These are phyloP conservation scores for Colletotrichum nymphaeae DNA, from an alignment of 2,329 filamentous ascomycete genomes.

Conservation along the genomic window DNA sequence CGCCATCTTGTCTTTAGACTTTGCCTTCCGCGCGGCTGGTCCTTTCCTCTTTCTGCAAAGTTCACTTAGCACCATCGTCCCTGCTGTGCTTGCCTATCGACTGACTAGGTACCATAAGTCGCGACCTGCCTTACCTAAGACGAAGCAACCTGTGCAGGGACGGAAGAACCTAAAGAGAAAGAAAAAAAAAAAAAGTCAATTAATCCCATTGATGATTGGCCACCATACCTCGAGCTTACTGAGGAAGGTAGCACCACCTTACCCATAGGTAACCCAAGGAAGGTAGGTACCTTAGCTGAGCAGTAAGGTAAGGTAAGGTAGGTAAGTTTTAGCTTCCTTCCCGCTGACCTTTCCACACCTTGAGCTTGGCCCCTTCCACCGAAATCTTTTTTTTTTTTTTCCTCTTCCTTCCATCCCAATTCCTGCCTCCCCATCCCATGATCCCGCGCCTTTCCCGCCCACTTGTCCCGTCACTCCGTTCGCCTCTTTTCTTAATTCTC, in stretches of 20 bases:
- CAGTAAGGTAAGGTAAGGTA: neutral
- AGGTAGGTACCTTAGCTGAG: too few species aligned
- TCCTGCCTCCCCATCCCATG: neutral
- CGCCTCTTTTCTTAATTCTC: neutral
- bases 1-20: neutral
- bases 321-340: neutral
- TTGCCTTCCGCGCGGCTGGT: conserved; percentile 14
- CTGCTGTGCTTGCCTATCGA: too few species aligned
- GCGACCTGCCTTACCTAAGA: neutral
- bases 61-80: neutral
- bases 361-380: neutral
- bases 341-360: neutral
- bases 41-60: neutral
- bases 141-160: neutral
- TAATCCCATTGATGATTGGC: neutral
- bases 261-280: too few species aligned
- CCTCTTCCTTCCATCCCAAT: neutral
- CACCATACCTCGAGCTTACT: neutral
- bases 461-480: neutral
- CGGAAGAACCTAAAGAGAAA: neutral
- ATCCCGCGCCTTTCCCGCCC: neutral
- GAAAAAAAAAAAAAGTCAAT: neutral
- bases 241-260: neutral
- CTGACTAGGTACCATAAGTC: too few species aligned
- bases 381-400: neutral